Conservation (phyloP, 2,329 filamentous ascomycete species). For the Colletotrichum eleusines region DNA sequence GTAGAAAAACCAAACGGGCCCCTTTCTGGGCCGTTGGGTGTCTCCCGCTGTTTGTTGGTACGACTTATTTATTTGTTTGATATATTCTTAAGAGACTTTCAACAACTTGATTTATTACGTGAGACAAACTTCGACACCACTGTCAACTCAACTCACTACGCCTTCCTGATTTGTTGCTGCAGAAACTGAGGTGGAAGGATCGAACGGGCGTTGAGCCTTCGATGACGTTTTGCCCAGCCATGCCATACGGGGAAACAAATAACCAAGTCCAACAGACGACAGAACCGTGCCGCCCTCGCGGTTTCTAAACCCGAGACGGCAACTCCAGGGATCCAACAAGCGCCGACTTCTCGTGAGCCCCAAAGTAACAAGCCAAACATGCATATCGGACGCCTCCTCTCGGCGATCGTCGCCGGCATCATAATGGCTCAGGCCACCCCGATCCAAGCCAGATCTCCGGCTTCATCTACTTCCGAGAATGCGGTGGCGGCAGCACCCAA, state of each 20-base stretch:
- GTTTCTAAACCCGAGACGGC: background rate
- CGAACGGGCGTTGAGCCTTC: background rate
- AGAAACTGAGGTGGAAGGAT: slow-evolving; percentile 19
- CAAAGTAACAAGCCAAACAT: slow-evolving; percentile 16
- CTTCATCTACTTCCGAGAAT: background rate
- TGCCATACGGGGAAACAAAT: background rate
- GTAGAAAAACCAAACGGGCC: slow-evolving; percentile 17
- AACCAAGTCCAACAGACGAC: slow-evolving; percentile 1
- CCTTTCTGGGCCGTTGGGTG: background rate
- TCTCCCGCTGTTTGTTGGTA: background rate
- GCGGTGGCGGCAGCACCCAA: background rate
- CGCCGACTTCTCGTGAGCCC: background rate
- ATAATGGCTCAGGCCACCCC: slow-evolving; percentile 27
- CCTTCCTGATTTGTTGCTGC: background rate
- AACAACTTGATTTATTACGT: no score
- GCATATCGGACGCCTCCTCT: slow-evolving; percentile 25
- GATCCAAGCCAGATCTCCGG: slow-evolving; percentile 21
- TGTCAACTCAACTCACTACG: background rate
- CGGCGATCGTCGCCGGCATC: slow-evolving; percentile 19
- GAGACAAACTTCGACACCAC: background rate
- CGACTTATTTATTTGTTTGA: background rate
- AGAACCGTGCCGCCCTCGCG: background rate
- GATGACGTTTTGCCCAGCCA: slow-evolving; percentile 36
- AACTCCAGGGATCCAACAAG: background rate
- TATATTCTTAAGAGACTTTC: background rate